Evolutionary conservation across 495 filamentous ascomycete genomes (phyloP), one percentile per base, ranked within the genome.

Genomic region (Schizothecium vesticola): DNA sequence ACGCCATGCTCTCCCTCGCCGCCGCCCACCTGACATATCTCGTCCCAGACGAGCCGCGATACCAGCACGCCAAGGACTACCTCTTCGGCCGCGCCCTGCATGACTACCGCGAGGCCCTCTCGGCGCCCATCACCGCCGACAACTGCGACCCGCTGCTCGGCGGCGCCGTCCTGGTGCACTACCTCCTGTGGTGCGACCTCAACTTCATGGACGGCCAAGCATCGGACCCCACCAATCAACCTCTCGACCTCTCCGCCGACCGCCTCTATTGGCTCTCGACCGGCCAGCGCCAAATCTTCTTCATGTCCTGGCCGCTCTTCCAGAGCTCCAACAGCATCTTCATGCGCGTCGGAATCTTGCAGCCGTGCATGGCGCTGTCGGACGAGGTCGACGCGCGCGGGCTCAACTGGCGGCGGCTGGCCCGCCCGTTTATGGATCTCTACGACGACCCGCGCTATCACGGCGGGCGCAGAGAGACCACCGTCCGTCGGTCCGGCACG

Each of bases 61-160:
- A 75, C 56, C 66, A 65, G 25, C 69, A 67, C 12, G 73, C 73
- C 33, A 72, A 67, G 55, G 58, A 64, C 63, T 31, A 10, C 21
- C 69, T 75, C 31, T 69, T 73, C 0, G 36, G 65, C 59, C 67
- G 63, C n/a, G 69, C 71, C 19, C 66, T 73, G 43, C 58, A 36
- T 59, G 71, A 65, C 61, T 75, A 71, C 67, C 73, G 73, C 23
- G 23, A 9, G 25, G 65, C 71, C 16, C 63, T 76, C 26, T 71
- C 69, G 2, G 51, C 21, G 3, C 69, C 71, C 12, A 69, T 76
- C 51, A 67, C 84, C 76, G 23, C 85, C 13, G 71, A 70, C 2
- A 77, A 75, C 74, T 77, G 77, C 65, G 71, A 78, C 16, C 76
- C 75, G 36, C 72, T 82, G 31, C 74, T 82, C 8, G 75, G 67